These are phyloP conservation scores for Aspergillus unguis DNA, from an alignment of 2,329 filamentous ascomycete species.

Conservation along the genomic window DNA sequence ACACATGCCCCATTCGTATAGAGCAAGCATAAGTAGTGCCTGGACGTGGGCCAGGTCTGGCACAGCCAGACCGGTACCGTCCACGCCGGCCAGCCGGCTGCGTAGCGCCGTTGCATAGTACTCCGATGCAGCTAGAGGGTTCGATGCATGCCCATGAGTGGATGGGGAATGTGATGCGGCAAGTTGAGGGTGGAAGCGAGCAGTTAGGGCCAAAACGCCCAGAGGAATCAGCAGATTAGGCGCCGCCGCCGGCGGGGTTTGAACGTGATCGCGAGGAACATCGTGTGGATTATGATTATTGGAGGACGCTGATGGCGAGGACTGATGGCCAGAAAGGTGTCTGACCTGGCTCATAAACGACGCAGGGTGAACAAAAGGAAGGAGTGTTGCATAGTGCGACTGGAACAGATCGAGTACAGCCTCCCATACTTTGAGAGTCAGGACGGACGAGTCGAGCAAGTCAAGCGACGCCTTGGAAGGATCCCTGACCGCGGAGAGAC, in stretches of 20 bases:
- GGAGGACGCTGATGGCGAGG: slow-evolving; percentile 16
- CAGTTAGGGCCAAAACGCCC: slow-evolving; percentile 55
- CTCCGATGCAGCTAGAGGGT: slow-evolving; percentile 51
- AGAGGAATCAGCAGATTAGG: slow-evolving; percentile 50
- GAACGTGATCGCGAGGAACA: slow-evolving; percentile 24
- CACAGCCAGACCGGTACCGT: slow-evolving; percentile 40
- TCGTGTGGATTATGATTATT: slow-evolving; percentile 6
- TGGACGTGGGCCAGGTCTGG: slow-evolving; percentile 53
- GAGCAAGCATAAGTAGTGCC: slow-evolving; percentile 54
- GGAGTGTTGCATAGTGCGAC: slow-evolving; percentile 54
- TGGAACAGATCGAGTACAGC: slow-evolving; percentile 59
- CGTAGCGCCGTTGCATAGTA: slow-evolving; percentile 55
- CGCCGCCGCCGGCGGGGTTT: slow-evolving; percentile 33
- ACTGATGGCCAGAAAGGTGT: slow-evolving; percentile 30
- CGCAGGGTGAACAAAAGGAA: slow-evolving; percentile 56
- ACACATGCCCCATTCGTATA: slow-evolving; percentile 58
- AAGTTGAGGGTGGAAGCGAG: slow-evolving; percentile 52
- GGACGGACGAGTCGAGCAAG: slow-evolving; percentile 48
- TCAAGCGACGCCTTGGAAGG: slow-evolving; percentile 39
- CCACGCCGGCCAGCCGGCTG: slow-evolving; percentile 43
- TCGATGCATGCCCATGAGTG: slow-evolving; percentile 41
- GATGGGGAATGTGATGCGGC: slow-evolving; percentile 49
- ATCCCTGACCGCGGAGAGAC: slow-evolving; percentile 29
- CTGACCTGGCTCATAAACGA: slow-evolving; percentile 52
- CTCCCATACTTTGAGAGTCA: slow-evolving; percentile 56